Percentiles rank a stretch among this genome's conserved stretches.
phyloP scores from a whole-genome alignment of 176 grass and related monocot genomes.

The bread wheat (Triticum aestivum) region DNA sequence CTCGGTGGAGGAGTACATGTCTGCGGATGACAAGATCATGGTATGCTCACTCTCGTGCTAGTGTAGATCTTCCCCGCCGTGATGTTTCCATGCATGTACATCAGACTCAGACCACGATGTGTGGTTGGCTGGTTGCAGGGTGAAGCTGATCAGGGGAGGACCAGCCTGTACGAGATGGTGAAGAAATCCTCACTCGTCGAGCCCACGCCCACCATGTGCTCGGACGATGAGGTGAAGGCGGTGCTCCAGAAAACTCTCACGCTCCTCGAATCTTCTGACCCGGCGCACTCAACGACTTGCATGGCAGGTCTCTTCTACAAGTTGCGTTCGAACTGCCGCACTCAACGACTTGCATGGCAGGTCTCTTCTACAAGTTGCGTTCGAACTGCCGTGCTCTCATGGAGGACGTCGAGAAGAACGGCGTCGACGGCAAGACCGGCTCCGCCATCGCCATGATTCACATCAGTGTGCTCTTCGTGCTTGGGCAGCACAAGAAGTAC shows the following conservation, averaged over 20 bases:
- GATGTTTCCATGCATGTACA: not conserved
- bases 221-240: not conserved
- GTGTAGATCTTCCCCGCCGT: not conserved
- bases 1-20: not conserved
- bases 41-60: not conserved
- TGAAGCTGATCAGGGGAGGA: not conserved
- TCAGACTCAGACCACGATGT: not conserved
- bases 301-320: not conserved
- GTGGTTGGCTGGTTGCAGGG: not conserved
- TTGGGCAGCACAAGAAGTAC: not conserved
- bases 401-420: not conserved
- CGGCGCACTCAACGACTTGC: not conserved
- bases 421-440: not conserved
- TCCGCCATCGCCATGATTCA: not conserved
- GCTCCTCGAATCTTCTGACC: not conserved
- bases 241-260: not conserved
- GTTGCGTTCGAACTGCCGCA: not conserved
- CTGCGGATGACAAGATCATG: not conserved
- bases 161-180: not conserved
- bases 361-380: not conserved
- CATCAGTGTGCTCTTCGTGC: not conserved
- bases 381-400: not conserved
- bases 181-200: not conserved
- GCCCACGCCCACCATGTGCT: not conserved
- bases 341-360: not conserved